Percentiles rank a stretch among this genome's conserved stretches.
phyloP scores from a whole-genome alignment of 169 alveolate species.

The Eimeria praecox region DNA sequence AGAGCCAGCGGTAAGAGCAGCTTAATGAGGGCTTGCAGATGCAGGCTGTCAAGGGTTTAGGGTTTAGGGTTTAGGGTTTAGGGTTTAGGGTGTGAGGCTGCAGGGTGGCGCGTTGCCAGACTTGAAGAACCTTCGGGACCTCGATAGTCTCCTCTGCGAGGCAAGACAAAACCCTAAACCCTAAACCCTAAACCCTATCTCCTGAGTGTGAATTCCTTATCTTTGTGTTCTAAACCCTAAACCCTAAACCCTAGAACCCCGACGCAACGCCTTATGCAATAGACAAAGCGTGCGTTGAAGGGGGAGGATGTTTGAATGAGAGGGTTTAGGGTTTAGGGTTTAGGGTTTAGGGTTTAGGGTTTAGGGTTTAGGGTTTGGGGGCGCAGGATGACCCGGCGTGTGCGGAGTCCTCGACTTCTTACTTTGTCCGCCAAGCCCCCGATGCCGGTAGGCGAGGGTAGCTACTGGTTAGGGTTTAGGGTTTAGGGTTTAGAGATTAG shows the following conservation, averaged over 20 bases:
- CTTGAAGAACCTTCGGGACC: conserved; percentile 48
- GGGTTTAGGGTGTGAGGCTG: conserved; percentile 5
- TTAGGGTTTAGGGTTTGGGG: conserved; percentile 41
- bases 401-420: conserved; percentile 65
- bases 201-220: neutral
- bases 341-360: conserved; percentile 56
- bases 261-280: neutral
- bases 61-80: conserved; percentile 52
- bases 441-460: conserved; percentile 42
- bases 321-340: neutral
- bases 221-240: neutral
- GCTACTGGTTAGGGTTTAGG: conserved; percentile 6
- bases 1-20: neutral
- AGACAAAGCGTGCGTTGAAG: neutral
- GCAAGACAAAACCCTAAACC: conserved; percentile 14
- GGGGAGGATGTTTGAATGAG: neutral
- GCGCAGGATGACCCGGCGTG: conserved; percentile 79
- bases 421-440: conserved; percentile 67
- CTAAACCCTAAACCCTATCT: conserved; percentile 29
- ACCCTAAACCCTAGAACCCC: neutral
- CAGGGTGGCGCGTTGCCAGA: conserved; percentile 57
- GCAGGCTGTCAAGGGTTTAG: neutral
- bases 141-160: conserved; percentile 61
- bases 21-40: neutral
- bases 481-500: neutral